Conservation (phyloP, 768 basidiomycete species). For the Saitozyma podzolica region DNA sequence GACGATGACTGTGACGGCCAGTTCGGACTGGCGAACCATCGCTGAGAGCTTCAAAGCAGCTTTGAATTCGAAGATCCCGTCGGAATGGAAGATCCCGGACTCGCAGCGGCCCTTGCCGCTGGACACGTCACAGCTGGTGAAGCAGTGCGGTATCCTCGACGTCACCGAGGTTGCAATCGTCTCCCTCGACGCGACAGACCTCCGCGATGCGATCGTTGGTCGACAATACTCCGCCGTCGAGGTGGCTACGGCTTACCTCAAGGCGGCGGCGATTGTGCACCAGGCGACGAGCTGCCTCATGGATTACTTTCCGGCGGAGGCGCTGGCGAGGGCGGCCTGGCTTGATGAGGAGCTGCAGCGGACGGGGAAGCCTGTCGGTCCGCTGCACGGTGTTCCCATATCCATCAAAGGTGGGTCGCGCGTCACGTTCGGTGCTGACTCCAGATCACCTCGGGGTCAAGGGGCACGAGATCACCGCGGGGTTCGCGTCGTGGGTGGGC, state of each 20-base stretch:
- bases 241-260: slow-evolving; percentile 28
- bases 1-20: neutral
- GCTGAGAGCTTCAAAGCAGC: slow-evolving; percentile 3
- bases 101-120: slow-evolving; percentile 5
- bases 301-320: slow-evolving; percentile 26
- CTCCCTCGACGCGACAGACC: slow-evolving; percentile 18
- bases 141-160: slow-evolving; percentile 7
- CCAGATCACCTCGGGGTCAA: slow-evolving; percentile 44
- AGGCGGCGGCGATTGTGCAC: slow-evolving; percentile 33
- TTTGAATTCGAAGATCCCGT: slow-evolving; percentile 9
- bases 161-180: slow-evolving; percentile 17
- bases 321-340: slow-evolving; percentile 21
- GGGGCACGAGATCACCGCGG: slow-evolving; percentile 21
- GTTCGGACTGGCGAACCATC: neutral
- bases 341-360: slow-evolving; percentile 24
- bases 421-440: neutral
- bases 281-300: slow-evolving; percentile 47
- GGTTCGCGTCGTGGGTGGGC: slow-evolving; percentile 21
- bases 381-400: slow-evolving; percentile 39
- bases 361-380: slow-evolving; percentile 30
- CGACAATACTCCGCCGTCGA: slow-evolving; percentile 23
- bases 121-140: slow-evolving; percentile 5
- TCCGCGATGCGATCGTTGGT: slow-evolving; percentile 15
- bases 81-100: slow-evolving; percentile 3
- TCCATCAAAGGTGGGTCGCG: slow-evolving; percentile 32